These are phyloP conservation scores for Kwoniella dendrophila DNA, from an alignment of 768 basidiomycete genomes.

Conservation along the genomic window DNA sequence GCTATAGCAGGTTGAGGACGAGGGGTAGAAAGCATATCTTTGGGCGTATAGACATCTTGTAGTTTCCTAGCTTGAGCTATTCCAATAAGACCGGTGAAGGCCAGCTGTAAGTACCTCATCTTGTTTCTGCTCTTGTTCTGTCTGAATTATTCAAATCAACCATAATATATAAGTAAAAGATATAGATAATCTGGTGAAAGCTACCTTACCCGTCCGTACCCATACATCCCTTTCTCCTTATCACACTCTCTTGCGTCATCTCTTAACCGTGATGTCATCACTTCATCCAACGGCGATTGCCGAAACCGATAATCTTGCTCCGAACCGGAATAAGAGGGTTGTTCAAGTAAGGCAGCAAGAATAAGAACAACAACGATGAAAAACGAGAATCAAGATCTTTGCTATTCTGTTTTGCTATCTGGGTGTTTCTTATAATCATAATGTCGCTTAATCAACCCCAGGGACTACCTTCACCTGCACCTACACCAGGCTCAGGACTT, in stretches of 20 bases:
- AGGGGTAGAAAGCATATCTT: slow-evolving; percentile 49
- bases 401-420: not conserved
- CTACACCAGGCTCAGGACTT: slow-evolving; percentile 27
- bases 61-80: not conserved
- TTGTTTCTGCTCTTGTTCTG: too few species aligned
- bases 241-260: slow-evolving; percentile 3
- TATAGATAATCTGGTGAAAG: too few species aligned
- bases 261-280: slow-evolving; percentile 6
- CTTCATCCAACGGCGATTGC: slow-evolving; percentile 2
- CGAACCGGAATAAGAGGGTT: too few species aligned
- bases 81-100: not conserved
- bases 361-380: not conserved
- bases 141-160: too few species aligned
- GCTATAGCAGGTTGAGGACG: slow-evolving; percentile 39
- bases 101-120: not conserved
- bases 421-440: too few species aligned
- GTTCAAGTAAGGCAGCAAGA: too few species aligned
- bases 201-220: too few species aligned
- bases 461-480: slow-evolving; percentile 41
- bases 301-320: not conserved
- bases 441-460: slow-evolving; percentile 35
- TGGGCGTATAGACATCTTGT: slow-evolving; percentile 33
- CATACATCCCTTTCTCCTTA: not conserved
- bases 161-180: too few species aligned
- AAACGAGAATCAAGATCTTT: not conserved